These are phyloP conservation scores for Zangia roseola DNA, from an alignment of 768 basidiomycete genomes.

Conservation along the genomic window DNA sequence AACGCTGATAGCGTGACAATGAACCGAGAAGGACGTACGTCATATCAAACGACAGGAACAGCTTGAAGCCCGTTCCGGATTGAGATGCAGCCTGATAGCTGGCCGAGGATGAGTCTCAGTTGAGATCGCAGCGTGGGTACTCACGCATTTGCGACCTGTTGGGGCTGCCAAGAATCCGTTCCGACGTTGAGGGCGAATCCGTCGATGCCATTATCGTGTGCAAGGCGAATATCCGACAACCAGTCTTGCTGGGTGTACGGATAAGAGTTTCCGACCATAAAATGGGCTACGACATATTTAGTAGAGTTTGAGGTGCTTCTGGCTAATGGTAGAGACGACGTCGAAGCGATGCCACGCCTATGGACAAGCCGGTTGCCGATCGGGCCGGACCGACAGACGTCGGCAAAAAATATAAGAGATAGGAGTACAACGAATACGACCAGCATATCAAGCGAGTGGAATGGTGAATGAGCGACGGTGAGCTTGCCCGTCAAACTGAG, in stretches of 20 bases:
- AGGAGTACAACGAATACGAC: constrained; percentile 9
- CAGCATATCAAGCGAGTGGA: constrained; percentile 19
- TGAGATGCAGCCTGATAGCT: constrained; percentile 57
- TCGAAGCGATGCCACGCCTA: neutral
- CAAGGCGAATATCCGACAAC: constrained; percentile 53
- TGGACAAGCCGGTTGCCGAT: constrained; percentile 4
- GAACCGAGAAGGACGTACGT: constrained; percentile 40
- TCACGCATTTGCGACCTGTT: constrained; percentile 63
- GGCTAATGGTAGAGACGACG: neutral
- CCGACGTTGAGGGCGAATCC: constrained; percentile 75
- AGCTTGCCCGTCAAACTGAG: constrained; percentile 16
- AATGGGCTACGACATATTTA: constrained; percentile 56
- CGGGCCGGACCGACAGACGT: constrained; percentile 13
- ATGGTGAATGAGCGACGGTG: constrained; percentile 11
- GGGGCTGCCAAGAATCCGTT: constrained; percentile 58
- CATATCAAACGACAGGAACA: constrained; percentile 83
- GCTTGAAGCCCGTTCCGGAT: constrained; percentile 57
- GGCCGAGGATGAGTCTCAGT: constrained; percentile 19
- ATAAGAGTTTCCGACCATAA: constrained; percentile 66
- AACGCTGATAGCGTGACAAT: neutral
- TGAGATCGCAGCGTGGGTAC: constrained; percentile 15
- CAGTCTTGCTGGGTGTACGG: constrained; percentile 48
- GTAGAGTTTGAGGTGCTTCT: constrained; percentile 16
- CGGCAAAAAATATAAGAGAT: constrained; percentile 6
- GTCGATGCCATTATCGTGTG: constrained; percentile 58